Conservation (phyloP, 371 early-diverging fungal species). For the Mucor indicus region DNA sequence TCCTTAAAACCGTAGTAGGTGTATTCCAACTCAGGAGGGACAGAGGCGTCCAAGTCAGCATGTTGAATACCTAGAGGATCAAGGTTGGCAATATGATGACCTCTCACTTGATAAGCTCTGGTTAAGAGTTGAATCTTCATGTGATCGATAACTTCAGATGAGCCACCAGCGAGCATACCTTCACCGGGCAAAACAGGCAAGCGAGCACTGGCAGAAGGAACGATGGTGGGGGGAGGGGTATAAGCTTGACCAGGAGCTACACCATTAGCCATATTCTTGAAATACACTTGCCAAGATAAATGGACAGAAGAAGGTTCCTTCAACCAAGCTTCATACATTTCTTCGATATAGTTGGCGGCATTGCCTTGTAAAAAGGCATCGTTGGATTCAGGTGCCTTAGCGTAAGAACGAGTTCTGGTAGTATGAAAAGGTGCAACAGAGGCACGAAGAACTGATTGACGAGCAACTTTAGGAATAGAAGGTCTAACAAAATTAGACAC, state of each 20-base stretch:
- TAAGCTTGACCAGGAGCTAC: constrained; percentile 69
- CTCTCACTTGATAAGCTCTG: constrained; percentile 95
- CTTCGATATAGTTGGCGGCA: constrained; percentile 85
- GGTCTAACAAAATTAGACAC: too few species aligned
- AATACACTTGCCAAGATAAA: constrained; percentile 95
- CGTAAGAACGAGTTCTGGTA: background rate
- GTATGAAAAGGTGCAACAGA: too few species aligned
- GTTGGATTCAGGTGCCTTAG: constrained; percentile 11
- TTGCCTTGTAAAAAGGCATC: constrained; percentile 61
- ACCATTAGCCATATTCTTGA: constrained; percentile 80
- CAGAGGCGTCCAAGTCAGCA: constrained; percentile 49
- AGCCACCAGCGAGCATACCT: constrained; percentile 26
- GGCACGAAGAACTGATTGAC: too few species aligned
- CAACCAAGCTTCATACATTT: constrained; percentile 93
- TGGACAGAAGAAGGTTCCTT: constrained; percentile 94
- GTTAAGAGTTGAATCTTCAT: constrained; percentile 95
- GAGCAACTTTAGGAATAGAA: too few species aligned
- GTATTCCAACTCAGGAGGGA: constrained; percentile 82
- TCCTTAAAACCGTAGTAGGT: constrained; percentile 92
- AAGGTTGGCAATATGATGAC: constrained; percentile 89
- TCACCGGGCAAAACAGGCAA: constrained; percentile 55
- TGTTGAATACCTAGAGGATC: constrained; percentile 88
- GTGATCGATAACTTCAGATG: constrained; percentile 82
- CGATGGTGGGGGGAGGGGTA: constrained; percentile 81
- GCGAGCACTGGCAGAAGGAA: constrained; percentile 65